Evolutionary conservation across 1,139 yeast genomes (phyloP).

Genomic region (Magnusiomyces suaveolens): DNA sequence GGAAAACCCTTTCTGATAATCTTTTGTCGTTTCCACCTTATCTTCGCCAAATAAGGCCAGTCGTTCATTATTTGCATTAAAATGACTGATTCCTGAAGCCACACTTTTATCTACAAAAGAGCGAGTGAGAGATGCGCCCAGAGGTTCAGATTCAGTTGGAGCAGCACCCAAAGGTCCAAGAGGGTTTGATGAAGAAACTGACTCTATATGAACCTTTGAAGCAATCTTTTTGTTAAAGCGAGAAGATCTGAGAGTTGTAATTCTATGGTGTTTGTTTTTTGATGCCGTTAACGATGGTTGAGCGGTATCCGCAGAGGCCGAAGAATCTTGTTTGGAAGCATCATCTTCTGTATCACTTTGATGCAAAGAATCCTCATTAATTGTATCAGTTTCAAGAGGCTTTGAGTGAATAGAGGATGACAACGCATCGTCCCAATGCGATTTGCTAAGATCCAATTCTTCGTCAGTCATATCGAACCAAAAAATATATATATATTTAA

Average conservation of each 20-base stretch:
- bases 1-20: not conserved
- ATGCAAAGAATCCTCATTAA: not conserved
- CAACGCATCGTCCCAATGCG: constrained; percentile 10
- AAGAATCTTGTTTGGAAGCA: not conserved
- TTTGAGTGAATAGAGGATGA: not conserved
- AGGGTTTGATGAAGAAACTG: constrained; percentile 8
- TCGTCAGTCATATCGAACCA: constrained; percentile 1
- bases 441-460: constrained; percentile 7
- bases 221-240: constrained; percentile 6
- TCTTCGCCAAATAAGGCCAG: constrained; percentile 13
- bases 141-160: not conserved
- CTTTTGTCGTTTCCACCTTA: not conserved
- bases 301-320: not conserved
- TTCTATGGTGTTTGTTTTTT: constrained; percentile 7
- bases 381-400: not conserved
- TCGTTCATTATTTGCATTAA: constrained; percentile 13
- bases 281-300: not conserved
- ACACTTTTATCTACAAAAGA: constrained; percentile 7
- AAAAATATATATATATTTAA: no score
- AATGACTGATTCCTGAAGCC: constrained; percentile 11
- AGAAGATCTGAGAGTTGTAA: constrained; percentile 8
- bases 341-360: not conserved
- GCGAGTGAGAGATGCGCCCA: not conserved
- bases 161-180: constrained; percentile 13
- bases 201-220: constrained; percentile 9